These are phyloP conservation scores for Sarocladium strictum DNA, from an alignment of 2,329 filamentous ascomycete genomes.

Conservation along the genomic window DNA sequence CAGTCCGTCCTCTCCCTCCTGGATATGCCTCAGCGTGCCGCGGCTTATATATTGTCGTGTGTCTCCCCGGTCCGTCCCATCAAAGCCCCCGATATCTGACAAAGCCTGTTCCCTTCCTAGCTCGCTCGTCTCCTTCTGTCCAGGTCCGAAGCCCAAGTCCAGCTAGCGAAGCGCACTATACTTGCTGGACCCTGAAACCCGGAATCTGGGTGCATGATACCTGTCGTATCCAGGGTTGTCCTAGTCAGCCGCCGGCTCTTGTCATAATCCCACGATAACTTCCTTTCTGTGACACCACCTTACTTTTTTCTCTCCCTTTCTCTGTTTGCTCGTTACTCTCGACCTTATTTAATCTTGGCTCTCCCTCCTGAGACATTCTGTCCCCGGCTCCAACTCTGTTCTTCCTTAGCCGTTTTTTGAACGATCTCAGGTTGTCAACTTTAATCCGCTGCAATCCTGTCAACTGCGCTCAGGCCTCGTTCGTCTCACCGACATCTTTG, in stretches of 20 bases:
- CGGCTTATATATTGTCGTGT: slow-evolving; percentile 3
- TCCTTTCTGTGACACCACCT: not conserved
- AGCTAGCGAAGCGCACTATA: not conserved
- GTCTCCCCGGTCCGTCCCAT: not conserved
- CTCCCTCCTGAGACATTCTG: too few relatives aligned
- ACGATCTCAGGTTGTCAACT: too few relatives aligned
- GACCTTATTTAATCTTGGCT: not conserved
- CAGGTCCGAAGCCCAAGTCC: not conserved
- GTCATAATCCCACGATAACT: not conserved
- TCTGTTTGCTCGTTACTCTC: not conserved
- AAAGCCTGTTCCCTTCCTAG: not conserved
- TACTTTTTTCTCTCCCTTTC: not conserved
- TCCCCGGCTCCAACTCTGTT: not conserved
- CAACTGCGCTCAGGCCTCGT: slow-evolving; percentile 1
- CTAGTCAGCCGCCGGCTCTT: not conserved
- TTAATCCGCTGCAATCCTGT: too few relatives aligned
- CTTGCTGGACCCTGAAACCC: not conserved
- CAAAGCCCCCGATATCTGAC: not conserved
- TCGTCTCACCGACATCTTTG: slow-evolving; percentile 1
- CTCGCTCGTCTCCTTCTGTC: not conserved
- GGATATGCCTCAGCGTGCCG: not conserved
- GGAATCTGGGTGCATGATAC: not conserved
- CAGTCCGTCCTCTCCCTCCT: too few relatives aligned
- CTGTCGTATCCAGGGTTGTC: not conserved
- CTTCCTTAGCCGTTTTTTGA: not conserved